Conservation (phyloP, 345 rosid species). For the Gossypium anomalum region DNA sequence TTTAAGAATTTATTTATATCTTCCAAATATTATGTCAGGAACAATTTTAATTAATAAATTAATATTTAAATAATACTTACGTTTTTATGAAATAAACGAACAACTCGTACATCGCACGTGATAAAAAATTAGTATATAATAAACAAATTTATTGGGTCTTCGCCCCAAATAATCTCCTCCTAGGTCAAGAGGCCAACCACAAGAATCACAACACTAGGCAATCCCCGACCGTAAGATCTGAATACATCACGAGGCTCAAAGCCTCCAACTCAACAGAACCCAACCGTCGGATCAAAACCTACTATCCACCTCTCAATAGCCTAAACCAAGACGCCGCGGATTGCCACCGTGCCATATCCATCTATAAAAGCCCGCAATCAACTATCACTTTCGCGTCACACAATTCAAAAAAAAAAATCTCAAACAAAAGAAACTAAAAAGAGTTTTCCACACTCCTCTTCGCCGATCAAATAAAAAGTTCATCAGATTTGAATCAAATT, state of each 20-base stretch:
- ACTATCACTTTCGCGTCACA: background rate
- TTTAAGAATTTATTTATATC: too few species aligned
- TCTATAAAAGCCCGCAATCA: background rate
- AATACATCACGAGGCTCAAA: background rate
- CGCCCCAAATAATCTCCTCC: background rate
- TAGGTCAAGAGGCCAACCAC: background rate
- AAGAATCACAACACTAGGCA: background rate
- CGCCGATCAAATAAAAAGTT: background rate
- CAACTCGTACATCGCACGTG: too few species aligned
- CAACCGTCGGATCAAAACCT: background rate
- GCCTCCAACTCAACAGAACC: background rate
- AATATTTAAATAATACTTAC: too few species aligned
- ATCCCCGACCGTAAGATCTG: background rate
- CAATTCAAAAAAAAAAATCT: background rate
- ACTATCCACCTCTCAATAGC: background rate
- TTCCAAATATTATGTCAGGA: too few species aligned
- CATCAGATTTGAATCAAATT: background rate
- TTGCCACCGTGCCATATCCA: constrained; percentile 22
- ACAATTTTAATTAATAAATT: too few species aligned
- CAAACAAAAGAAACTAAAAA: background rate
- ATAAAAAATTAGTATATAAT: too few species aligned
- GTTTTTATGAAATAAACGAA: too few species aligned
- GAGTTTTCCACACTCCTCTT: background rate
- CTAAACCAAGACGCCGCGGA: constrained; percentile 2
- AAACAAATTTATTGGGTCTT: background rate